Percentiles rank a stretch among this genome's conserved stretches.
phyloP scores from a whole-genome alignment of 2,329 filamentous ascomycete species.

The Aureobasidium melanogenum region DNA sequence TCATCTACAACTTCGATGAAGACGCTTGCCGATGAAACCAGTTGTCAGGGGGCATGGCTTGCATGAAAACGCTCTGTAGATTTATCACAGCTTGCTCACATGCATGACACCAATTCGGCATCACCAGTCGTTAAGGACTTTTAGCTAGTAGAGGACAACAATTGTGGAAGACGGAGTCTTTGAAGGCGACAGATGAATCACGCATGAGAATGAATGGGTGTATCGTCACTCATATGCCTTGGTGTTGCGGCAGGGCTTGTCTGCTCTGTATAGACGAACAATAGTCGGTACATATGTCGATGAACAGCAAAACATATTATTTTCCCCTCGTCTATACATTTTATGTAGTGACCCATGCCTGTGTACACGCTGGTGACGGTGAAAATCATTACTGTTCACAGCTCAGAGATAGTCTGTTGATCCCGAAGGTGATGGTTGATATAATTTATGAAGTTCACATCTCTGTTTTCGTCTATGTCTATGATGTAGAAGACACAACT shows the following conservation, averaged over 20 bases:
- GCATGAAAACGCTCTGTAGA: background rate
- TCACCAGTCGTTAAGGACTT: background rate
- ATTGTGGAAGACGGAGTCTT: background rate
- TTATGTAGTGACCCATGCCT: too few relatives aligned
- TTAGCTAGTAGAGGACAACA: background rate
- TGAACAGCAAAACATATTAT: background rate
- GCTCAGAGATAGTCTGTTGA: too few relatives aligned
- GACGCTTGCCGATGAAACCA: background rate
- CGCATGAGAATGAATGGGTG: too few relatives aligned
- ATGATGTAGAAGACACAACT: background rate
- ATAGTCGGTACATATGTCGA: background rate
- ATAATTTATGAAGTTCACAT: too few relatives aligned
- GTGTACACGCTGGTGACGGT: too few relatives aligned
- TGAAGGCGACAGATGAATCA: background rate
- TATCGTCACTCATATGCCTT: too few relatives aligned
- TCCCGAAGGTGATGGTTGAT: background rate
- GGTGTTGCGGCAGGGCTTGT: background rate
- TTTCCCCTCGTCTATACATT: too few relatives aligned
- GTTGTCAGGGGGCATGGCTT: background rate
- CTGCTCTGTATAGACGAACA: background rate
- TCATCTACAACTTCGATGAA: background rate
- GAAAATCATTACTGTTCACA: too few relatives aligned
- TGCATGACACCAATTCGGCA: background rate
- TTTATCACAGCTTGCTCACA: background rate
- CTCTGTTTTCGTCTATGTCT: background rate